These are phyloP conservation scores for Barnettozyma populi DNA, from an alignment of 805 yeast genomes.

Conservation along the genomic window DNA sequence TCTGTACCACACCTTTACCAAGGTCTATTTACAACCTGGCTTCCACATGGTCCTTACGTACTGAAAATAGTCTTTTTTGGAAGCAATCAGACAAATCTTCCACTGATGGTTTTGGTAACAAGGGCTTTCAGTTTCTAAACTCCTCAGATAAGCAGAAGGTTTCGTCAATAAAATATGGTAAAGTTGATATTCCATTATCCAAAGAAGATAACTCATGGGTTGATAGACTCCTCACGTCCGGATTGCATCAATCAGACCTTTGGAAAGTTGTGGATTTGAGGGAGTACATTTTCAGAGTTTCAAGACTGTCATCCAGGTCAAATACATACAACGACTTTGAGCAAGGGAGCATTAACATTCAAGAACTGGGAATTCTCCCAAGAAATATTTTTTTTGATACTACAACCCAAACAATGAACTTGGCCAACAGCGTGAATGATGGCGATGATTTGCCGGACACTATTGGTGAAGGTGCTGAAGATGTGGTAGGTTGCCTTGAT, in stretches of 20 bases:
- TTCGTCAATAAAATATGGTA: constrained; percentile 33
- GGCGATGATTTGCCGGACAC: background rate
- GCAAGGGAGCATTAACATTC: constrained; percentile 21
- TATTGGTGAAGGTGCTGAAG: constrained; percentile 5
- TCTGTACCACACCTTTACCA: constrained; percentile 63
- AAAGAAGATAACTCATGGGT: constrained; percentile 69
- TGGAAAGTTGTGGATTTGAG: constrained; percentile 80
- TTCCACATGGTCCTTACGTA: constrained; percentile 65
- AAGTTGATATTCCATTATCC: constrained; percentile 47
- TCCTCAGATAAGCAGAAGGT: constrained; percentile 11
- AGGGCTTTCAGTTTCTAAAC: constrained; percentile 29
- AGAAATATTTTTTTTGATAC: constrained; percentile 47
- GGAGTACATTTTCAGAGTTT: constrained; percentile 58
- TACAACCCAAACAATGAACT: constrained; percentile 16
- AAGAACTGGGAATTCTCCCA: constrained; percentile 37
- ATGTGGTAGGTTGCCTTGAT: constrained; percentile 4
- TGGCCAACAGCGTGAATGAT: background rate
- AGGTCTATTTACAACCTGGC: constrained; percentile 59
- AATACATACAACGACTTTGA: constrained; percentile 4
- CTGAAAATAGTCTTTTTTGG: constrained; percentile 78
- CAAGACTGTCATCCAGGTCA: constrained; percentile 37
- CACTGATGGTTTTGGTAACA: constrained; percentile 42
- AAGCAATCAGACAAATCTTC: constrained; percentile 37
- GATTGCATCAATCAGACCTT: constrained; percentile 62
- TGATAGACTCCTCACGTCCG: constrained; percentile 65